phyloP scores from a whole-genome alignment of 805 yeast species.

The Clavispora asparagi region DNA sequence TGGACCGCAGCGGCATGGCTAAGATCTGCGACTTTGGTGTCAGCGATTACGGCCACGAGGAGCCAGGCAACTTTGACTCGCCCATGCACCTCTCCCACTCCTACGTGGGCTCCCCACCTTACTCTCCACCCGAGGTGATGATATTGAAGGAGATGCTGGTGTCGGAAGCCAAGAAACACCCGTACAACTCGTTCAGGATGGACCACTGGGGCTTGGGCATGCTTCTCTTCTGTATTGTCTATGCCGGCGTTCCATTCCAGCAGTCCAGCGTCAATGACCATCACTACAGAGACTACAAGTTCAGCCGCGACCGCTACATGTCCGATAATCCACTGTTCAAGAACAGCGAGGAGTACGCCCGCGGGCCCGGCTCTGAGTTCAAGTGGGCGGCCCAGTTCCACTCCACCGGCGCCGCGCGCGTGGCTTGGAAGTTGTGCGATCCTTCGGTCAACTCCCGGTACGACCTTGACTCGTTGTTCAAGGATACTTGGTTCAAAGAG shows the following conservation, averaged over 20 bases:
- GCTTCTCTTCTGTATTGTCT: constrained; percentile 54
- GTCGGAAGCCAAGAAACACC: constrained; percentile 30
- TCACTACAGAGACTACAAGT: constrained; percentile 50
- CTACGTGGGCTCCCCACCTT: constrained; percentile 77
- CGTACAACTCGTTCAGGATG: constrained; percentile 61
- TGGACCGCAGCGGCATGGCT: constrained; percentile 56
- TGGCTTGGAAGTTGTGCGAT: constrained; percentile 70
- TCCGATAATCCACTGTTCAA: constrained; percentile 46
- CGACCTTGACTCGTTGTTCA: constrained; percentile 46
- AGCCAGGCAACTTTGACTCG: constrained; percentile 44
- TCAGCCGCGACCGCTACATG: constrained; percentile 39
- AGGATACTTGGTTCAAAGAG: constrained; percentile 59
- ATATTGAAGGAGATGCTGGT: constrained; percentile 34
- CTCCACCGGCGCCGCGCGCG: constrained; percentile 58
- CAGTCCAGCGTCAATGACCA: constrained; percentile 45
- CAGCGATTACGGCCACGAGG: constrained; percentile 56
- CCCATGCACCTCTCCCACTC: constrained; percentile 37
- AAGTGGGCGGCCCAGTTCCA: constrained; percentile 61
- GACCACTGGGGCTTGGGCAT: constrained; percentile 75
- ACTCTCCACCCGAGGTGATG: constrained; percentile 75
- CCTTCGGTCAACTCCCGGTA: constrained; percentile 53
- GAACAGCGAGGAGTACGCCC: constrained; percentile 35
- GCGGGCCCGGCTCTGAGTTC: constrained; percentile 70
- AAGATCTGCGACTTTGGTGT: constrained; percentile 78
- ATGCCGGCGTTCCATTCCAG: constrained; percentile 56